phyloP scores from a whole-genome alignment of 805 yeast species.

The Suhomyces canberraensis region DNA sequence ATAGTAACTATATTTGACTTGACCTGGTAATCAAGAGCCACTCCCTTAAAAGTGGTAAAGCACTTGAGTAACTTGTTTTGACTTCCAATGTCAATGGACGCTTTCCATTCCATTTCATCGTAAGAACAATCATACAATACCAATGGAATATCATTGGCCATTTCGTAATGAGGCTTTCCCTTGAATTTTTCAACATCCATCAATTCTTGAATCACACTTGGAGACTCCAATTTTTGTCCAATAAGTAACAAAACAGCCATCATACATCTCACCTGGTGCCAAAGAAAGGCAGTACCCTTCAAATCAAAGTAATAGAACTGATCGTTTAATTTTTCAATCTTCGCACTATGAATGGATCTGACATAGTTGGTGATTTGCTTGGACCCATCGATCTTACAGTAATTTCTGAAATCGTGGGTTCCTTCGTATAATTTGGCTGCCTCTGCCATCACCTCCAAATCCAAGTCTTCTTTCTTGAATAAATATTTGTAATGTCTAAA shows the following conservation, averaged over 20 bases:
- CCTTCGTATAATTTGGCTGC: constrained; percentile 70
- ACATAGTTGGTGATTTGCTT: constrained; percentile 81
- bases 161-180: constrained; percentile 72
- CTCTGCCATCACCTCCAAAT: constrained; percentile 61
- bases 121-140: constrained; percentile 83
- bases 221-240: constrained; percentile 73
- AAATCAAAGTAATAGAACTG: constrained; percentile 69
- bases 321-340: constrained; percentile 40
- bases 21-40: constrained; percentile 54
- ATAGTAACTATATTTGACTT: constrained; percentile 52
- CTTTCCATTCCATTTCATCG: constrained; percentile 67
- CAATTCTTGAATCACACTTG: constrained; percentile 54
- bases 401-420: constrained; percentile 86
- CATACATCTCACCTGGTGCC: constrained; percentile 99
- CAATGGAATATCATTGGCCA: constrained; percentile 89
- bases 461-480: constrained; percentile 54
- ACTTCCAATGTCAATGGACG: constrained; percentile 22
- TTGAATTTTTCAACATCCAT: constrained; percentile 57
- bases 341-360: constrained; percentile 58
- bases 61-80: constrained; percentile 38
- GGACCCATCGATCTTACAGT: constrained; percentile 91
- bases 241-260: constrained; percentile 75
- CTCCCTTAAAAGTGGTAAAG: constrained; percentile 43
- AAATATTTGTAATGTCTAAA: constrained; percentile 83
- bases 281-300: constrained; percentile 84